A percentile compares a stretch with the other conserved stretches of the same genome.
Evolutionary conservation across 306 rosid species (phyloP).

Genomic region (Quercus parvula): DNA sequence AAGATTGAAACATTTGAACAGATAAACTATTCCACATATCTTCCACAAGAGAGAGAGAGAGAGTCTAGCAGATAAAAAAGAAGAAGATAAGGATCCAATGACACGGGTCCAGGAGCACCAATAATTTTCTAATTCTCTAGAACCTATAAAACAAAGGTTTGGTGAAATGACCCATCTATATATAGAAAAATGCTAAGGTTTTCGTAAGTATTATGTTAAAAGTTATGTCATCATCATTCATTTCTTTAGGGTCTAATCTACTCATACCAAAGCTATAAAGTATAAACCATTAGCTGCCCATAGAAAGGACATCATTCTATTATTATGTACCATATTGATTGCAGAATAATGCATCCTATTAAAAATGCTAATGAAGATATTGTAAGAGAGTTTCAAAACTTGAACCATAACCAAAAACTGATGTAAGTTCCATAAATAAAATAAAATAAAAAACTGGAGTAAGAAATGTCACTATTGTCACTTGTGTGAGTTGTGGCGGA

Average conservation of each 20-base stretch:
- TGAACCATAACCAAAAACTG: not conserved
- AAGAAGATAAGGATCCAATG: not conserved
- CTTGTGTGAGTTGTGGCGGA: not conserved
- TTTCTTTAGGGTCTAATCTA: not conserved
- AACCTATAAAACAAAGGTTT: not conserved
- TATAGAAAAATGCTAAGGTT: not conserved
- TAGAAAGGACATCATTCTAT: constrained; percentile 6
- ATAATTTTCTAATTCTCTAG: constrained; percentile 20
- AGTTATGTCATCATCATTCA: constrained; percentile 4
- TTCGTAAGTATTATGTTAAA: not conserved
- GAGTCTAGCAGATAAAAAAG: too few relatives aligned
- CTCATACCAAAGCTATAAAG: constrained; percentile 9
- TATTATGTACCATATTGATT: not conserved
- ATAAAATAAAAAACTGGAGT: not conserved
- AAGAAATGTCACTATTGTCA: not conserved
- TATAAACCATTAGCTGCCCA: constrained; percentile 36
- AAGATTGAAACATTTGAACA: too few relatives aligned
- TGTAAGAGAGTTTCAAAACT: not conserved
- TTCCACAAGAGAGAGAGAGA: too few relatives aligned
- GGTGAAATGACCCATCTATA: constrained; percentile 27
- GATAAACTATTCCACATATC: too few relatives aligned
- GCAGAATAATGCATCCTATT: not conserved
- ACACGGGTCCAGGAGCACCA: not conserved
- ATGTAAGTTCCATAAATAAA: too few relatives aligned
- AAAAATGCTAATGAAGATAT: not conserved